phyloP scores from a whole-genome alignment of 768 basidiomycete genomes.

The Hygrophoropsis aurantiaca region DNA sequence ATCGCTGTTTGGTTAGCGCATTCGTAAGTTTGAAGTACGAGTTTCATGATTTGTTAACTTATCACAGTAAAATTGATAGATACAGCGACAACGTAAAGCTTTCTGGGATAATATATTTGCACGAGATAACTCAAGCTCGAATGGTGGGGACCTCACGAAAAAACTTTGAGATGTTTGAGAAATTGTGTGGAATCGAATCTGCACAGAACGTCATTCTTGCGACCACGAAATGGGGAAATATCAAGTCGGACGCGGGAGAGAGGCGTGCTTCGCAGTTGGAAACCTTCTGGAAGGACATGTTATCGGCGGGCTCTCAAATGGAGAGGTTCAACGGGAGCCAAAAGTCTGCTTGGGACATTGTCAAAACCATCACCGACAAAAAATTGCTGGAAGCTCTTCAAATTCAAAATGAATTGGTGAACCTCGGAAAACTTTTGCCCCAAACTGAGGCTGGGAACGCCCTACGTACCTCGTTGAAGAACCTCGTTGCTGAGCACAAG shows the following conservation, averaged over 20 bases:
- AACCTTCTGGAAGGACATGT: slow-evolving; percentile 8
- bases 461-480: too few relatives aligned
- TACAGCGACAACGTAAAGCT: slow-evolving; percentile 23
- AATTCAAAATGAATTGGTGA: slow-evolving; percentile 10
- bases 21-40: slow-evolving; percentile 18
- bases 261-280: slow-evolving; percentile 23
- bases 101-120: slow-evolving; percentile 33
- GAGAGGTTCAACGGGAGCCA: slow-evolving; percentile 8
- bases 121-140: slow-evolving; percentile 32
- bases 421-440: slow-evolving; percentile 4
- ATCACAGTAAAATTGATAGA: too few relatives aligned
- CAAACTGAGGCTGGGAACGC: slow-evolving; percentile 8
- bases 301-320: slow-evolving; percentile 8
- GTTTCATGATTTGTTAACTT: too few relatives aligned
- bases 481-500: too few relatives aligned
- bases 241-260: slow-evolving; percentile 14
- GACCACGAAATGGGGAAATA: slow-evolving; percentile 37
- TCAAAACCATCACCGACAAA: slow-evolving; percentile 5
- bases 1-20: slow-evolving; percentile 15
- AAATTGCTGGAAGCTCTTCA: background rate
- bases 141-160: slow-evolving; percentile 27
- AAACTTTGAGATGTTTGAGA: slow-evolving; percentile 31
- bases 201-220: slow-evolving; percentile 29
- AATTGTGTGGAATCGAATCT: slow-evolving; percentile 22
- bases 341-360: slow-evolving; percentile 8